phyloP scores from a whole-genome alignment of 2,329 filamentous ascomycete genomes.

The Hypoxylon sp. region DNA sequence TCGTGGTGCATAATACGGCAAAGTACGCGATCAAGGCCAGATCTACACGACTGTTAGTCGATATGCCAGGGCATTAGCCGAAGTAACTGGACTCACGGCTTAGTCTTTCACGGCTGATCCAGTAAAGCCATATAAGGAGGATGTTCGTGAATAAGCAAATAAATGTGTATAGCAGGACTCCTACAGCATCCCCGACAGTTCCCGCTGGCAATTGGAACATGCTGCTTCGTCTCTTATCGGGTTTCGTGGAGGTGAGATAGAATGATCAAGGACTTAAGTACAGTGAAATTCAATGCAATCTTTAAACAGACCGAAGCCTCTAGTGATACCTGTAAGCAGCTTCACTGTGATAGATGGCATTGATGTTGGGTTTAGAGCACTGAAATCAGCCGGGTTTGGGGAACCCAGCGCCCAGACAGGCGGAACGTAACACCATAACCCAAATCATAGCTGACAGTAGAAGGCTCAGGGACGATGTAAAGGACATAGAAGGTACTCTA shows the following conservation, averaged over 20 bases:
- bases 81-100: neutral
- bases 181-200: neutral
- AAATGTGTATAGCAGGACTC: neutral
- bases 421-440: neutral
- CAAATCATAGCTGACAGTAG: no score
- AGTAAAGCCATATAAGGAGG: neutral
- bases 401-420: neutral
- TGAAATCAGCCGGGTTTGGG: neutral
- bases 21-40: neutral
- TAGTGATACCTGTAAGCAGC: neutral
- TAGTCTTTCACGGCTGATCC: neutral
- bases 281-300: neutral
- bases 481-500: no score
- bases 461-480: no score
- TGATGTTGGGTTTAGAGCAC: neutral
- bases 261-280: neutral
- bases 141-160: neutral
- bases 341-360: neutral
- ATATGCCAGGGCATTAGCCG: neutral
- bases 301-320: neutral
- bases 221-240: neutral
- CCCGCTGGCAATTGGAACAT: slow-evolving; percentile 1
- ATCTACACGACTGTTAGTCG: neutral
- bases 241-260: neutral
- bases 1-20: neutral